These are phyloP conservation scores for Neoascochyta sp. DNA, from an alignment of 2,329 filamentous ascomycete species.

Conservation along the genomic window DNA sequence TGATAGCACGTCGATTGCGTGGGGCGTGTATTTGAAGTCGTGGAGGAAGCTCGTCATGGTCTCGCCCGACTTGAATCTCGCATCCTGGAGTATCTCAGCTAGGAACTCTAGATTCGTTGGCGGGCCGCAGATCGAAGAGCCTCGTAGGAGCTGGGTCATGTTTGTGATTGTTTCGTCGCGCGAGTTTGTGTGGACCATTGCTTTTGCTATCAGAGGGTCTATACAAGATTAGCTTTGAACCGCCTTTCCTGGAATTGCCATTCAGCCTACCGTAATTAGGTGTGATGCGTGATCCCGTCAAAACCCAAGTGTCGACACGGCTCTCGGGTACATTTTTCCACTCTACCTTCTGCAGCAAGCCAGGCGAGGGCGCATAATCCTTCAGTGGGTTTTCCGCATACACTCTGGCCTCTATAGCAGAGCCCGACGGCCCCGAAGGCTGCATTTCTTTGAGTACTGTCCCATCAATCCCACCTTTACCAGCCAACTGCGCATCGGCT, in stretches of 20 bases:
- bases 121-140: slow-evolving; percentile 51
- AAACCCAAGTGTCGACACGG: slow-evolving; percentile 63
- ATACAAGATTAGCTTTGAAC: background rate
- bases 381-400: slow-evolving; percentile 59
- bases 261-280: slow-evolving; percentile 51
- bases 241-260: background rate
- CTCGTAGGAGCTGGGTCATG: slow-evolving; percentile 44
- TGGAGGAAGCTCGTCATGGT: slow-evolving; percentile 58
- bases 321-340: slow-evolving; percentile 51
- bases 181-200: slow-evolving; percentile 52
- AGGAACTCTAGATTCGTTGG: slow-evolving; percentile 58
- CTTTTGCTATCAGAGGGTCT: slow-evolving; percentile 56
- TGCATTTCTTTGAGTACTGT: slow-evolving; percentile 44
- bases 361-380: slow-evolving; percentile 58
- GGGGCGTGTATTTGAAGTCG: slow-evolving; percentile 48
- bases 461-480: slow-evolving; percentile 45
- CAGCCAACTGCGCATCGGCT: slow-evolving; percentile 49
- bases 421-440: slow-evolving; percentile 43
- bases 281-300: slow-evolving; percentile 54
- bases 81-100: slow-evolving; percentile 46
- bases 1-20: slow-evolving; percentile 55
- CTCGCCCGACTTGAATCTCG: slow-evolving; percentile 47
- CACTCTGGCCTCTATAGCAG: slow-evolving; percentile 53
- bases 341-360: slow-evolving; percentile 54
- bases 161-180: slow-evolving; percentile 44